A percentile compares a stretch with the other conserved stretches of the same genome.
Conservation (phyloP, 768 basidiomycete species). For the Boletellus emodensis region DNA sequence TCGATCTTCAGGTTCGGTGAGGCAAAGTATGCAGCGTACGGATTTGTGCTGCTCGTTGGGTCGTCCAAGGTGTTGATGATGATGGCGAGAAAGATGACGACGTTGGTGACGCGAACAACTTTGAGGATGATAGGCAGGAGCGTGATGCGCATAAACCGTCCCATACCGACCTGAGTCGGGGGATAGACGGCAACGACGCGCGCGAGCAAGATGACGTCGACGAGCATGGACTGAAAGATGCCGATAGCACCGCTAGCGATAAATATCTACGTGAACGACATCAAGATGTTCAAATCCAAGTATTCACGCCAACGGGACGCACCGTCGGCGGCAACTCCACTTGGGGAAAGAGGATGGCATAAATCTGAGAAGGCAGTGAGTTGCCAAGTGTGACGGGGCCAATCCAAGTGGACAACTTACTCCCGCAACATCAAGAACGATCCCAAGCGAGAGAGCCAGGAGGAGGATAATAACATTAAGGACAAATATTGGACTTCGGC, state of each 20-base stretch:
- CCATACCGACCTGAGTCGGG: conserved; percentile 2
- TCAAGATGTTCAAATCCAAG: neutral
- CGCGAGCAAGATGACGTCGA: conserved; percentile 21
- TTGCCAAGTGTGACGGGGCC: neutral
- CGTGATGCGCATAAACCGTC: conserved; percentile 12
- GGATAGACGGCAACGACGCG: conserved; percentile 22
- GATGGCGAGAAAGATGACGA: conserved; percentile 15
- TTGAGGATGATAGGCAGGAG: conserved; percentile 20
- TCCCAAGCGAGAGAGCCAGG: conserved; percentile 9
- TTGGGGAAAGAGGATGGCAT: neutral
- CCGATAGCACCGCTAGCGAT: neutral
- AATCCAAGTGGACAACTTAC: neutral
- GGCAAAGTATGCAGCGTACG: conserved; percentile 6
- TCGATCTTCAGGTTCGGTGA: conserved; percentile 30
- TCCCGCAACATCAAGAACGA: neutral
- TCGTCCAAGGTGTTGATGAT: conserved; percentile 10
- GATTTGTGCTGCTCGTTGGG: neutral
- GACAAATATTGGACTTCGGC: conserved; percentile 21
- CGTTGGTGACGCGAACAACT: conserved; percentile 17
- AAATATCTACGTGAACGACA: neutral
- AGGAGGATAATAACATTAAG: conserved; percentile 15
- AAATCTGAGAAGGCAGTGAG: conserved; percentile 14
- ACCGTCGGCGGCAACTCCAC: neutral
- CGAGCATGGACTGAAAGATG: conserved; percentile 17
- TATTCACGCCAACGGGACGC: neutral